Evolutionary conservation across 2,329 filamentous ascomycete species (phyloP), one percentile per base, ranked within the genome.

Genomic region (Aspergillus puulaauensis): DNA sequence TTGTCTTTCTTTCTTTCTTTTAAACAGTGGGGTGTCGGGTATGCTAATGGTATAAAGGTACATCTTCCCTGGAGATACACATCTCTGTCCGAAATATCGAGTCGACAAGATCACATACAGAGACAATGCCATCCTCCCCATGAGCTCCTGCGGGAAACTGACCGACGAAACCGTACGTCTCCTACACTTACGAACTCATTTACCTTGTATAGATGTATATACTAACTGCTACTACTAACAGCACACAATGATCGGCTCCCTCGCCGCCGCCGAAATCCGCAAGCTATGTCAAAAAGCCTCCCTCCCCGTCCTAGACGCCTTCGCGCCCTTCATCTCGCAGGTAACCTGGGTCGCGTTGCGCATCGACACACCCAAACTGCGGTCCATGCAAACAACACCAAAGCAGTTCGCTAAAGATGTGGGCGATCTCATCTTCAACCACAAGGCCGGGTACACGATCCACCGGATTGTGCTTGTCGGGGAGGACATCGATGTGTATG

Each of bases 311-410:
- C 75, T 63, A 3, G 76, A 81, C 12, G 74, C 74, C 1, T 79
- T 75, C 59, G 61, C 78, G 0, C 79, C 78, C 0, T 78, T 80
- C 49, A 77, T 80, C 57, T 73, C 77, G 0, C 77, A 80, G 56
- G 79, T 78, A 0, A 82, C 76, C 0, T 83, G 81, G 80, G 73
- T 74, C 0, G 79, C 71, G 0, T 62, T 88, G 64, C 80, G 85
- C 57, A 80, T 86, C 21, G 85, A 88, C 66, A 82, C 79, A 1
- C 73, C 77, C 6, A 82, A 82, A 65, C 77, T 88, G 8, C 80
- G 81, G 31, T 76, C 79, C 8, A 80, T 85, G 78, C 80, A 85
- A 45, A 81, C 80, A 15, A 82, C 67, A 0, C 54, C 75, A 0
- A 59, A 68, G 17, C 73, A 75, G 0, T 75, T 83, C 45, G 70